Base-by-base conservation (phyloP, 2,329 filamentous ascomycete species). In the Westerdykella aurantiaca region DNA sequence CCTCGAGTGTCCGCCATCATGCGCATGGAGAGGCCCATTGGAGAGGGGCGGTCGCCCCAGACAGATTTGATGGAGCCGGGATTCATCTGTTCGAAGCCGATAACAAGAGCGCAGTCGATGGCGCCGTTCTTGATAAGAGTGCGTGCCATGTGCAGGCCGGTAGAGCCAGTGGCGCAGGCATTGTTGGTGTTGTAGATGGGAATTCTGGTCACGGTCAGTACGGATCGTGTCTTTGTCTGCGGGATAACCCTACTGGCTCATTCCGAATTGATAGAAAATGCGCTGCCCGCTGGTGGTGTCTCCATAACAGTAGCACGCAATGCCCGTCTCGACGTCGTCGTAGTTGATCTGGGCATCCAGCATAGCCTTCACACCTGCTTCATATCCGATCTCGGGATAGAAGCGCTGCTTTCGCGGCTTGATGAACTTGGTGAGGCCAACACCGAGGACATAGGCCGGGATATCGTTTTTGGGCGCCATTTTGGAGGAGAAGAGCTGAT, bases 381-480 rank as follows among this genome's bases (percentile, higher is more conserved):
- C 89, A 67, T 89, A 95, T 39, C 90, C 90, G 35, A 95, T 82
- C 63, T 95, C 90, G 5, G 88, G 88, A 72, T 95, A 95, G 70
- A 93, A 87, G 51, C 94, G 85, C 67, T 89, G 89, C 64, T 87
- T 87, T 42, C 89, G 81, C 22, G 90, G 90, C 75, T 95, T 96
- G 81, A 96, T 90, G 78, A 97, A 97, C 72, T 95, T 95, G 72
- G 91, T 96, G 83, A 97, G 89, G 71, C 91, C 91, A 53, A 97
- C 91, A 73, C 91, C 91, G 42, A 96, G 81, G 63, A 97, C 87
- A 74, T 96, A 96, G 73, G 74, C 75, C 45, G 76, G 76, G 13
- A 55, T 49, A 29, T 63, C 40, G 37, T 59, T 60, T 37, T 59
- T 56, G 2, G 55, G 46, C 13, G 55, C 51, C 58, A 64, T 66